Conservation (phyloP, 345 rosid species). For the Salix caprea region DNA sequence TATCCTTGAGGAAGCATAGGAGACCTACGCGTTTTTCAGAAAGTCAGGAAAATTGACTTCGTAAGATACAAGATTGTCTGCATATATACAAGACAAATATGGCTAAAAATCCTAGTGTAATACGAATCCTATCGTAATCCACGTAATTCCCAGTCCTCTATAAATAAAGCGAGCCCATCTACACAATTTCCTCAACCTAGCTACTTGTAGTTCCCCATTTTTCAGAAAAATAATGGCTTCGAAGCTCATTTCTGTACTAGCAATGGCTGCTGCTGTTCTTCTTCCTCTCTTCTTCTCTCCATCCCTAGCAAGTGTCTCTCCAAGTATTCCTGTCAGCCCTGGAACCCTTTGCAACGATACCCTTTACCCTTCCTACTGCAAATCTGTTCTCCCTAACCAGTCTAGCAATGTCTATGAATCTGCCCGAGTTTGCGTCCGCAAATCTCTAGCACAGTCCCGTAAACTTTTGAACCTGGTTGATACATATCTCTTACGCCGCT, state of each 20-base stretch:
- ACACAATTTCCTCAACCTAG: background rate
- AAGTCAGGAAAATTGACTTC: conserved; percentile 21
- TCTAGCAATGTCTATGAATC: conserved; percentile 46
- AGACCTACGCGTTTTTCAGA: conserved; percentile 22
- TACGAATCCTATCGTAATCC: background rate
- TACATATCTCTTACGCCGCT: conserved; percentile 42
- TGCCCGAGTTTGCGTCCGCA: conserved; percentile 52
- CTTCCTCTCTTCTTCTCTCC: conserved; percentile 25
- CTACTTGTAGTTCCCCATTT: background rate
- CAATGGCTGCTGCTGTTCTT: conserved; percentile 5
- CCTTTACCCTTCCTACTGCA: conserved; percentile 64
- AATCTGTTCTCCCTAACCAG: conserved; percentile 49
- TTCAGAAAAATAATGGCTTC: conserved; percentile 16
- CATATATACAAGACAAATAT: background rate
- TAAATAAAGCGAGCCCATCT: conserved; percentile 12
- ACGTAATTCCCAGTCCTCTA: background rate
- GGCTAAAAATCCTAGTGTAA: background rate
- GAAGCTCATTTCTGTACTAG: conserved; percentile 9
- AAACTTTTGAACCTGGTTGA: conserved; percentile 50
- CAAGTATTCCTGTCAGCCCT: conserved; percentile 25
- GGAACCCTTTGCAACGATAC: conserved; percentile 47
- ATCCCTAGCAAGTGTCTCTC: conserved; percentile 20
- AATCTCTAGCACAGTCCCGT: conserved; percentile 56
- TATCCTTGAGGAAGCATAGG: background rate
- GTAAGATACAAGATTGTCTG: background rate